Conservation (phyloP, 352 stramenopile genomes). For the Lagenidium giganteum region DNA sequence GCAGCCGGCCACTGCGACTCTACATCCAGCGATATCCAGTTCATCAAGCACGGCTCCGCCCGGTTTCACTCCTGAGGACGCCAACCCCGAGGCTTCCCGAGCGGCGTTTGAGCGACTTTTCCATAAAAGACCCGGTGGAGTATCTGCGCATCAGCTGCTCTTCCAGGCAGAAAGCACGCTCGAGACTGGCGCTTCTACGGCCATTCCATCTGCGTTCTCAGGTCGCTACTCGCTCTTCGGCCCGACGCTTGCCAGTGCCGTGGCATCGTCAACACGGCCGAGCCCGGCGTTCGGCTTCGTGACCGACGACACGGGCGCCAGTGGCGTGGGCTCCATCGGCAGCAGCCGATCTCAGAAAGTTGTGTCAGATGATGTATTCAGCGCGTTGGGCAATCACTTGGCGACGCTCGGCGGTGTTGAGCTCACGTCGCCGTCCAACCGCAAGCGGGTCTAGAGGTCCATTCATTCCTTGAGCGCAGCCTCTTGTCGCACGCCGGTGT, state of each 20-base stretch:
- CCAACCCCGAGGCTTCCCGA: slow-evolving; percentile 37
- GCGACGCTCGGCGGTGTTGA: slow-evolving; percentile 18
- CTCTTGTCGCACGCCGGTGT: too few relatives aligned
- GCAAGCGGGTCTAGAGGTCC: background rate
- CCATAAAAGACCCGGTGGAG: background rate
- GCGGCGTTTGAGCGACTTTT: slow-evolving; percentile 43
- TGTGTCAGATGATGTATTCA: too few relatives aligned
- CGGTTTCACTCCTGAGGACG: slow-evolving; percentile 56
- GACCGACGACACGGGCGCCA: background rate
- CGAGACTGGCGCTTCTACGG: background rate
- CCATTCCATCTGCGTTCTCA: slow-evolving; percentile 21
- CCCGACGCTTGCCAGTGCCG: slow-evolving; percentile 4
- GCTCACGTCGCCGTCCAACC: slow-evolving; percentile 1
- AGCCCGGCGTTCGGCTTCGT: background rate
- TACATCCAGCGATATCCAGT: background rate
- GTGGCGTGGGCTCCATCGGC: slow-evolving; percentile 7
- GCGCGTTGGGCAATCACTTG: too few relatives aligned
- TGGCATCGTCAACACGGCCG: background rate
- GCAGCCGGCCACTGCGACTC: too few relatives aligned
- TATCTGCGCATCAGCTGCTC: slow-evolving; percentile 5
- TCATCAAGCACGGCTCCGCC: slow-evolving; percentile 36
- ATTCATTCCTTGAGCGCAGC: too few relatives aligned
- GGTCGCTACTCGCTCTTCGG: slow-evolving; percentile 44
- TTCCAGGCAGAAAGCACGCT: too few relatives aligned
- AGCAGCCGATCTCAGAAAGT: background rate